These are phyloP conservation scores for Dioscorea dumetorum DNA, from an alignment of 106 monocot genomes.

Conservation along the genomic window DNA sequence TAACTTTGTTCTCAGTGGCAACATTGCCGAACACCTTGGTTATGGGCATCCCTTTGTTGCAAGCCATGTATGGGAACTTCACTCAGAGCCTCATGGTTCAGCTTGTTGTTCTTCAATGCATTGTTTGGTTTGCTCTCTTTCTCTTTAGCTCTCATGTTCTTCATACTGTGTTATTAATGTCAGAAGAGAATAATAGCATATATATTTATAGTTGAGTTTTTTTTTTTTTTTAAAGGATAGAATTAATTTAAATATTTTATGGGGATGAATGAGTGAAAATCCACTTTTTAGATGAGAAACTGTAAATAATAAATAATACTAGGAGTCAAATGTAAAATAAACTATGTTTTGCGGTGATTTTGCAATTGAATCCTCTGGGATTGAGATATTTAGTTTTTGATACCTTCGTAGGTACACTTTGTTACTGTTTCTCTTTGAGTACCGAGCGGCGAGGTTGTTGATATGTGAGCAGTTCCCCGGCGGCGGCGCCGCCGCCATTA, in stretches of 20 bases:
- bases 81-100: constrained; percentile 59
- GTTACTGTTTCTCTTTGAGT: constrained; percentile 59
- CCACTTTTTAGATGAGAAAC: too few species aligned
- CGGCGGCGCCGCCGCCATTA: constrained; percentile 21
- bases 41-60: constrained; percentile 48
- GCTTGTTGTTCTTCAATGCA: constrained; percentile 59
- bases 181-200: too few species aligned
- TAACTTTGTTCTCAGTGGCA: constrained; percentile 56
- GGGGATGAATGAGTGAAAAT: too few species aligned
- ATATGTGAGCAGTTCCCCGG: constrained; percentile 46
- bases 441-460: constrained; percentile 37
- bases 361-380: too few species aligned
- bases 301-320: too few species aligned
- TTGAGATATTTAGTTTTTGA: too few species aligned
- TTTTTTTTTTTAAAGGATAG: too few species aligned
- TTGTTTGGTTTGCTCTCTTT: constrained; percentile 32
- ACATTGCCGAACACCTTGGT: constrained; percentile 60
- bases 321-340: too few species aligned
- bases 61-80: constrained; percentile 58
- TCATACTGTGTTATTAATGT: too few species aligned
- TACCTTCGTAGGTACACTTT: constrained; percentile 32
- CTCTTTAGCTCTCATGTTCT: neutral
- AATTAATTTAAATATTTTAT: too few species aligned
- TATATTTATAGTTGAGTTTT: too few species aligned
- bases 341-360: too few species aligned